Percentiles rank a stretch among this genome's conserved stretches.
Evolutionary conservation across 306 rosid genomes (phyloP).

Genomic region (barrel medic (Medicago truncatula)): DNA sequence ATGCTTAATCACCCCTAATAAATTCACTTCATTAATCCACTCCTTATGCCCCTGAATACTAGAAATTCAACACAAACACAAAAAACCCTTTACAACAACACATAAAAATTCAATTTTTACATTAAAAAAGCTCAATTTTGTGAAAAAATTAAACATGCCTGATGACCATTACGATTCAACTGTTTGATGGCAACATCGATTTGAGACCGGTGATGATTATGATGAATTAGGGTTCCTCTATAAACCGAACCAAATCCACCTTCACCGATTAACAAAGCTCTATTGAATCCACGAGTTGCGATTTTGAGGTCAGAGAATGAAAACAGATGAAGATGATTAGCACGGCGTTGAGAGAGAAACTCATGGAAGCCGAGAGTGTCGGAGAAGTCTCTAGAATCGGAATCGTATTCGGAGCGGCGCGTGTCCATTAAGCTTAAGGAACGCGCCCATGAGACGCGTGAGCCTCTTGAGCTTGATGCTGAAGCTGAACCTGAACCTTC

Average conservation of each 20-base stretch:
- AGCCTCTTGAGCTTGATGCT: slow-evolving; percentile 62
- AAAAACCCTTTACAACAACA: slow-evolving; percentile 13
- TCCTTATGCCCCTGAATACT: slow-evolving; percentile 94
- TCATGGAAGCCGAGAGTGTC: slow-evolving; percentile 67
- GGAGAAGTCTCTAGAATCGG: slow-evolving; percentile 61
- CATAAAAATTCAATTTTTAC: not conserved
- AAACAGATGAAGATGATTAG: slow-evolving; percentile 74
- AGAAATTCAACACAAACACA: slow-evolving; percentile 48
- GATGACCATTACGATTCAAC: slow-evolving; percentile 88
- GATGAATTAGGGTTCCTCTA: slow-evolving; percentile 49
- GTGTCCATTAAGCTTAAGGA: slow-evolving; percentile 78
- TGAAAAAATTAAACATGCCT: slow-evolving; percentile 57
- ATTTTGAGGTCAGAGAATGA: slow-evolving; percentile 76
- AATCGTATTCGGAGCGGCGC: slow-evolving; percentile 72
- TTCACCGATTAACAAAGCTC: slow-evolving; percentile 79
- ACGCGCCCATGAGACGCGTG: slow-evolving; percentile 91
- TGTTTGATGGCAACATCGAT: slow-evolving; percentile 88
- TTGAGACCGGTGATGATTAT: not conserved
- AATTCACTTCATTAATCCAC: slow-evolving; percentile 94
- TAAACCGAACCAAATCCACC: slow-evolving; percentile 96
- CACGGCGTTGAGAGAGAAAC: slow-evolving; percentile 65
- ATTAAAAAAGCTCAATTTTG: not conserved
- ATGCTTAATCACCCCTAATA: slow-evolving; percentile 90
- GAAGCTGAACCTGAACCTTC: slow-evolving; percentile 50
- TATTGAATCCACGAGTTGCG: slow-evolving; percentile 79